Evolutionary conservation across 345 rosid species (phyloP).

Genomic region (Corchorus olitorius): DNA sequence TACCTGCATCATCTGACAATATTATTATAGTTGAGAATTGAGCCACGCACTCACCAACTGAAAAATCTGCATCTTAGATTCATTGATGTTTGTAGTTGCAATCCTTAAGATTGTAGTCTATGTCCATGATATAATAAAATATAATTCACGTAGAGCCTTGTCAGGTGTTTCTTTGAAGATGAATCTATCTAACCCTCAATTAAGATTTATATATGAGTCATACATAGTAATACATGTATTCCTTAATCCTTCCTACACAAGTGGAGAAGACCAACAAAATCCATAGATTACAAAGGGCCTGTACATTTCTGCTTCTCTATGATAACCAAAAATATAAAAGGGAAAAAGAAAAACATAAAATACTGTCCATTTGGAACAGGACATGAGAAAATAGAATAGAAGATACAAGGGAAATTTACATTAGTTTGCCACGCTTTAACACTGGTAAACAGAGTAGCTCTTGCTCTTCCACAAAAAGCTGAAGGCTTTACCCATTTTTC

Average conservation of each 20-base stretch:
- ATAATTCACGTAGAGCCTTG: not conserved
- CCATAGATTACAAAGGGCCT: slow-evolving; percentile 49
- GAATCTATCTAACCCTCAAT: not conserved
- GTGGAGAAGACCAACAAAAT: slow-evolving; percentile 22
- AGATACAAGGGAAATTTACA: slow-evolving; percentile 52
- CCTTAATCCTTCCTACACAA: slow-evolving; percentile 16
- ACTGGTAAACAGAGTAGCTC: slow-evolving; percentile 75
- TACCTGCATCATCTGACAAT: no score
- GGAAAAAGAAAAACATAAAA: not conserved
- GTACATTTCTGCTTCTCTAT: slow-evolving; percentile 59
- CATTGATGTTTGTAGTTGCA: not conserved
- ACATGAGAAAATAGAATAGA: slow-evolving; percentile 34
- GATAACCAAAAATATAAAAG: slow-evolving; percentile 28
- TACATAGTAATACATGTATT: slow-evolving; percentile 19
- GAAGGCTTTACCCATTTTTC: slow-evolving; percentile 72
- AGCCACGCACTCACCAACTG: not conserved
- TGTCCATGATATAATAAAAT: not conserved
- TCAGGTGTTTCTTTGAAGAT: not conserved
- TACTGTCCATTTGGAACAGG: slow-evolving; percentile 27
- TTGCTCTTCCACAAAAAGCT: slow-evolving; percentile 86
- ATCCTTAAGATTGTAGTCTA: not conserved
- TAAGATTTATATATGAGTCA: not conserved
- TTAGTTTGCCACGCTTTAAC: slow-evolving; percentile 26
- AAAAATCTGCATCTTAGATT: not conserved
- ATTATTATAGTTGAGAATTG: not conserved